Evolutionary conservation across 2,329 filamentous ascomycete genomes (phyloP), one percentile per base, ranked within the genome.

Genomic region (Cordyceps sp.): DNA sequence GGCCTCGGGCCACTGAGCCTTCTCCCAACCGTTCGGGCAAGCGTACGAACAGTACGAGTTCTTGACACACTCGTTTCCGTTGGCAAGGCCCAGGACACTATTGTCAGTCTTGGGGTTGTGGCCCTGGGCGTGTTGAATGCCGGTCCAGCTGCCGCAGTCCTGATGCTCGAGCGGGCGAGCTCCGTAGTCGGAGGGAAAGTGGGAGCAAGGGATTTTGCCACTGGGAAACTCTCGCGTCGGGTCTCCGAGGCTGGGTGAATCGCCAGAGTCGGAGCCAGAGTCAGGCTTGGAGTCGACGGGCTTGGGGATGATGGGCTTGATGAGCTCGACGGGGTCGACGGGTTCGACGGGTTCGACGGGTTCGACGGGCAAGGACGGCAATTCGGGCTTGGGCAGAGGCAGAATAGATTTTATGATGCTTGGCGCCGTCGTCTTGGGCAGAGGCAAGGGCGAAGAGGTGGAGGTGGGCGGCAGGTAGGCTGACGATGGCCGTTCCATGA

Each of bases 1-100:
- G 22, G 68, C 55, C 10, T 50, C 44, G 29, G 90, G 84, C 79
- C 85, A 96, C 52, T 96, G 88, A 4, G 78, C 69, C 70, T 94
- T 94, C 55, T 90, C 75, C 57, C 90, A 93, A 29, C 88, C 88
- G 19, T 75, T 59, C n/a, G 83, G 80, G 64, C 90, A 98, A 35
- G 83, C 76, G 49, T 96, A 96, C 2, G 86, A 93, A 66, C 88
- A 94, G n/a, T n/a, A n/a, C n/a, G n/a, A n/a, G n/a, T n/a, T n/a
- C n/a, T n/a, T n/a, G n/a, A n/a, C n/a, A 59, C 83, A 88, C 37
- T 55, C 55, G 13, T 70, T 57, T 13, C 77, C 79, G 14, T 74
- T 75, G 32, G 69, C 62, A 38, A 86, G 83, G 37, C 69, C 67
- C 50, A 58, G 62, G 48, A 92, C 78, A 24, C 66, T 47, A 12